phyloP scores from a whole-genome alignment of 2,329 filamentous ascomycete species.

The Fusarium miscanthi region DNA sequence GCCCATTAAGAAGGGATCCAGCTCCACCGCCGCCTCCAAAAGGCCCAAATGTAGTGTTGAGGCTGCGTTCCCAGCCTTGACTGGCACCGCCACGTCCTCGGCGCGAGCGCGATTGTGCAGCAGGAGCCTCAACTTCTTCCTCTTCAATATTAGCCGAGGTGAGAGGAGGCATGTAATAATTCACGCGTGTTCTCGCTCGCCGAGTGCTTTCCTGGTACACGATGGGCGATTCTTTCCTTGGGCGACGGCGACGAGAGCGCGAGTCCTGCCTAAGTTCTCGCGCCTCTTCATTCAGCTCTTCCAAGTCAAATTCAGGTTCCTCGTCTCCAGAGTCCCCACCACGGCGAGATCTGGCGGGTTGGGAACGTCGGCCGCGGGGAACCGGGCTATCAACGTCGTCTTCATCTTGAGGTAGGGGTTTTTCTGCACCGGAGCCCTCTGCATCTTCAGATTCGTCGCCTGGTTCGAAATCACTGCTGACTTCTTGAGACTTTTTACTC shows the following conservation, averaged over 20 bases:
- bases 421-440: slow-evolving; percentile 57
- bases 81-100: slow-evolving; percentile 71
- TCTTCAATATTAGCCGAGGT: slow-evolving; percentile 72
- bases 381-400: slow-evolving; percentile 61
- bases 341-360: slow-evolving; percentile 61
- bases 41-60: slow-evolving; percentile 91
- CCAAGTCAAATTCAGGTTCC: slow-evolving; percentile 68
- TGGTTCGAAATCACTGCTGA: slow-evolving; percentile 71
- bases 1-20: slow-evolving; percentile 77
- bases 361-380: slow-evolving; percentile 60
- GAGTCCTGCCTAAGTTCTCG: slow-evolving; percentile 69
- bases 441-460: slow-evolving; percentile 69
- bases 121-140: slow-evolving; percentile 75
- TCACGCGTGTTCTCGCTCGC: slow-evolving; percentile 71
- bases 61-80: slow-evolving; percentile 76
- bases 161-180: slow-evolving; percentile 87
- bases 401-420: slow-evolving; percentile 52
- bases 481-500: slow-evolving; percentile 62
- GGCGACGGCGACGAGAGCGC: slow-evolving; percentile 62
- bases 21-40: slow-evolving; percentile 87
- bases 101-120: slow-evolving; percentile 75
- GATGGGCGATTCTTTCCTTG: slow-evolving; percentile 64
- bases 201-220: slow-evolving; percentile 67
- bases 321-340: slow-evolving; percentile 66
- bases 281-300: slow-evolving; percentile 74